Evolutionary conservation across 495 filamentous ascomycete species (phyloP), one percentile per base, ranked within the genome.

Genomic region (Massariosphaeria phaeospora): DNA sequence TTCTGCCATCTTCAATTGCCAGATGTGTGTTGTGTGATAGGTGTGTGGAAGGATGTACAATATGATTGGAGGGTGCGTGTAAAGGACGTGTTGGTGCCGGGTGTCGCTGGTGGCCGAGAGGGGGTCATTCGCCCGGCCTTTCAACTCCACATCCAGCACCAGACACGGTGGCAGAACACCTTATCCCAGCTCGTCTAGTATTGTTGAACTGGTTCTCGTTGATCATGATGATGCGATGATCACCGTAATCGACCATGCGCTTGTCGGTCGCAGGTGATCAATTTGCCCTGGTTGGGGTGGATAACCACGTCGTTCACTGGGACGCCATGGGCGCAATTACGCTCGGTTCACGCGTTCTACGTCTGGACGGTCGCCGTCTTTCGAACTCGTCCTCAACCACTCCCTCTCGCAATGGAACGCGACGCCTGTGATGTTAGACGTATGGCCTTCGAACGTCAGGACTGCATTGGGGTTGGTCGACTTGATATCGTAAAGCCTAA

Each of bases 341-440:
- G 81, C 67, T 97, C 94, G 7, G 78, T 85, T 21, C 93, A 79
- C 7, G 91, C 96, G 68, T 98, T 93, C 93, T 94, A 98, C 38
- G 97, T 95, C 76, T 96, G 96, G 59, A 98, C 91, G 7, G 90
- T 94, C 2, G 43, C 91, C 87, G 64, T 98, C 93, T 68, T 98
- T 94, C 31, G 88, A 94, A 70, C 88, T 93, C 3, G 93, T 98
- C 13, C 96, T 91, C 89, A 98, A 96, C 93, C 93, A 98, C 72
- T 97, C 96, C 7, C 90, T 89, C 67, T 98, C 93, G 64, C 90
- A 96, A 69, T 98, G 93, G 66, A 97, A 98, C 23, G 90, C 93
- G 21, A 98, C 84, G 2, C 94, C 93, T 0, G 93, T 98, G 66
- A 98, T 81, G 61, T 98, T 98, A 59, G 82, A 85, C 13, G 89